Evolutionary conservation across 225 moss, liverwort and hornwort genomes (phyloP), one percentile per base, ranked within the genome.

Genomic region (Pleurozium schreberi): DNA sequence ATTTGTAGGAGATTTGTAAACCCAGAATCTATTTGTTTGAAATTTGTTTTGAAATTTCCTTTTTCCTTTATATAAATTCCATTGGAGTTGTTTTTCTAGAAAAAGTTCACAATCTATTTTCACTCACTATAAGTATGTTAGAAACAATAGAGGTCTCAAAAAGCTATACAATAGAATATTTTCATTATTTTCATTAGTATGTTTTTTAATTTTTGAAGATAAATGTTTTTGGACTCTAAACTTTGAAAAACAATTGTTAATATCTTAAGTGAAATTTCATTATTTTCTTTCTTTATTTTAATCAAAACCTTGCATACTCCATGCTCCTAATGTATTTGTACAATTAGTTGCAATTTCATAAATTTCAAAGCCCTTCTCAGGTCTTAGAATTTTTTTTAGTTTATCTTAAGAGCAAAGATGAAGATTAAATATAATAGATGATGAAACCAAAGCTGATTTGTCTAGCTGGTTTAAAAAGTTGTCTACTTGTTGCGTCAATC

Each of bases 151-250:
- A 50, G 0, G 13, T 52, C 3, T 36, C 2, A 12, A 34, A 22
- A 52, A 76, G 5, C 5, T 52, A 34, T 5, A 12, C 0, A 0
- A 0, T 12, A 49, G 49, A 33, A 0, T 12, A 0, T 31, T 47
- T 49, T 49, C 4, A 75, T 75, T 3, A 0, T 75, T 31, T 31
- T 3, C 9, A n/a, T n/a, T n/a, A n/a, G n/a, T n/a, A n/a, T n/a
- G n/a, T n/a, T n/a, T n/a, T n/a, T 31, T 7, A 4, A 14, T 42
- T 42, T 42, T 69, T 40, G 8, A 69, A 40, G 26, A 70, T 42
- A 19, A 19, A 12, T 40, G 2, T 14, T n/a, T 42, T 47, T 18
- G 17, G 6, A 47, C 1, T 30, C 7, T 19, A 2, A 12, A 75
- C 19, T 49, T 33, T 33, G 11, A 10, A 74, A 49, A 74, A 18